Evolutionary conservation across 2,329 filamentous ascomycete species (phyloP), one percentile per base, ranked within the genome.

Genomic region (Xylariaceae sp.): DNA sequence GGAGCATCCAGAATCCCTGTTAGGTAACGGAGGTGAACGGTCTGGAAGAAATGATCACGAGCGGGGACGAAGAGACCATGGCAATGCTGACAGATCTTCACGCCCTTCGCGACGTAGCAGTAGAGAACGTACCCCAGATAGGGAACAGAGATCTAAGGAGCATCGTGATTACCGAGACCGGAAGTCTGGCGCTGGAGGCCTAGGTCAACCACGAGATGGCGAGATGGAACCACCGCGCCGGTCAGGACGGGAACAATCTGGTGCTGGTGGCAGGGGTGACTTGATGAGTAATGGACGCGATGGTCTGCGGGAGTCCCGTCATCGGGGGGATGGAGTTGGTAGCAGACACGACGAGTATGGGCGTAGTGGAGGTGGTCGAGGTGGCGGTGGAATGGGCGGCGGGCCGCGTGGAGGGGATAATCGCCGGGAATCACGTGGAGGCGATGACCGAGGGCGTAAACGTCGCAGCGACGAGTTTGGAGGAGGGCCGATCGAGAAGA

Each of bases 401-500:
- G 72, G 72, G 20, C 60, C 60, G 2, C 71, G 73, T 58, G 70
- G 72, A 65, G 72, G 59, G 62, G 75, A 65, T 60, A 71, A 58
- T 59, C 66, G 74, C 43, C 68, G 71, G 37, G 71, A 73, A 20
- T 65, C 64, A 9, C 69, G 72, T 26, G 68, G 70, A 7, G 71
- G 74, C 9, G 75, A 77, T 21, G 75, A 78, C 40, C 70, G 69
- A 52, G 64, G 61, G 48, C 69, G 70, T 59, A 79, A 79, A 66
- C 75, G 77, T 40, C 74, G 74, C 64, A 82, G 79, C 61, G 81
- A 83, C 57, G 81, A 82, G 49, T 77, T 76, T 54, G 64, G 56
- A 44, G 64, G 66, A 44, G 64, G 66, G 43, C 64, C 68, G 37
- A 57, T 50, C 55, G 81, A 85, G 58, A 85, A 85, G 75, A 76